Evolutionary conservation across 306 rosid species (phyloP), one percentile per base, ranked within the genome.

Genomic region (Castanea mollissima): DNA sequence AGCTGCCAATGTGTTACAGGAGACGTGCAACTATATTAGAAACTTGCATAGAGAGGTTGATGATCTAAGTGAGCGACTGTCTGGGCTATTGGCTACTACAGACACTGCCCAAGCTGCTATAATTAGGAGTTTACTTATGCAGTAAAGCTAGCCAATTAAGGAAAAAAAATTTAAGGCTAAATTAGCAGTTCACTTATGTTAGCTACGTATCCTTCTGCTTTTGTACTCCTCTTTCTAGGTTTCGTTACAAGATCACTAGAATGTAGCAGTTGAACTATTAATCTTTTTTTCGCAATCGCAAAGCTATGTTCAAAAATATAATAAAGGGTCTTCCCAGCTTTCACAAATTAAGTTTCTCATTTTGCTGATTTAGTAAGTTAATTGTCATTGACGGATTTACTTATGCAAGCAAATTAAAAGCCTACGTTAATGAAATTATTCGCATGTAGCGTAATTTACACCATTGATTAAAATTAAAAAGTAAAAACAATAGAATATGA

Each of bases 41-140:
- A 94, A 64, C 87, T 82, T 94, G 86, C 91, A 94, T 83, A 80
- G 97, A 65, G 98, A 94, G 72, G 98, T 90, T 32, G 98, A 90
- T n/a, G 98, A 89, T 44, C 87, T 94, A 58, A 94, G 98, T 4
- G 98, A 92, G 84, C 85, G 98, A 5, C 88, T 94, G 34, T 86
- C 97, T 19, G 94, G 89, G 92, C 86, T 94, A 2, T 81, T 94
- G 86, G 94, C 89, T 4, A 89, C 96, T 15, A 86, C 92, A 6
- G 98, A 94, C 83, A 81, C 89, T 23, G 98, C 96, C 73, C 98
- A 94, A 83, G 98, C 98, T 75, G 98, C 92, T 23, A 86, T 94
- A 6, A 94, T 94, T 80, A 90, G 98, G 85, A 94, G 83, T 55
- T 88, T 94, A 76, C 93, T 94, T 38, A 74, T 77, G 88, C 92